Conservation (phyloP, 2,329 filamentous ascomycete species). For the Dryadomyces sulphureus region DNA sequence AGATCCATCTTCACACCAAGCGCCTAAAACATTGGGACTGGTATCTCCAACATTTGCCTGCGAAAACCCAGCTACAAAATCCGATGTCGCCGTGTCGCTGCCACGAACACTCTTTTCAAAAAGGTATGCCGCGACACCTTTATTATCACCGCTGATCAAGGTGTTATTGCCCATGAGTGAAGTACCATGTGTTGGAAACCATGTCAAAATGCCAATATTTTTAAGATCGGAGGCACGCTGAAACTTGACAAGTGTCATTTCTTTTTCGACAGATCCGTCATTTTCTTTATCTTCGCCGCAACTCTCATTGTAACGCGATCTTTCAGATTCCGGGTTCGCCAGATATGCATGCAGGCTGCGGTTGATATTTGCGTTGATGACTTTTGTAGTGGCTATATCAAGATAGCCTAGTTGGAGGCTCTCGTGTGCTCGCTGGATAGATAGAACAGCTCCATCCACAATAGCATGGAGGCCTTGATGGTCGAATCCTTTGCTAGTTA, state of each 20-base stretch:
- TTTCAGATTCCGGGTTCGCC: constrained; percentile 62
- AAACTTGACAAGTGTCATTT: constrained; percentile 64
- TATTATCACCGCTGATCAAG: constrained; percentile 79
- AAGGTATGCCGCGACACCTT: constrained; percentile 73
- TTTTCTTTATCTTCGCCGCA: constrained; percentile 30
- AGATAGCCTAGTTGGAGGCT: constrained; percentile 41
- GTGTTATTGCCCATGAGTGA: constrained; percentile 86
- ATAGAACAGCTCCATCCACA: constrained; percentile 67
- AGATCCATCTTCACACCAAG: constrained; percentile 74
- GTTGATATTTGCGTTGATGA: constrained; percentile 65
- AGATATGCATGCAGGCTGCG: constrained; percentile 74
- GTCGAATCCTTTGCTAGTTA: constrained; percentile 75
- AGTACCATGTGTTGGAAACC: constrained; percentile 84
- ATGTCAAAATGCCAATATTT: constrained; percentile 68
- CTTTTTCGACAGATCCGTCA: constrained; percentile 45
- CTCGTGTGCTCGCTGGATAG: constrained; percentile 66
- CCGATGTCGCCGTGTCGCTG: constrained; percentile 35
- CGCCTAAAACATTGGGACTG: constrained; percentile 68
- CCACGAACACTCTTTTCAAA: constrained; percentile 57
- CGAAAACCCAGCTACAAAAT: constrained; percentile 80
- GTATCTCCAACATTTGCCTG: constrained; percentile 86
- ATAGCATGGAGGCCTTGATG: constrained; percentile 76
- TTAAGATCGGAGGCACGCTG: constrained; percentile 55
- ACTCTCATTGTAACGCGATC: constrained; percentile 45
- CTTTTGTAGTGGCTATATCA: constrained; percentile 43